Evolutionary conservation across 192 early-diverging fungal genomes (phyloP), one percentile per base, ranked within the genome.

Genomic region (Mortierella antarctica): DNA sequence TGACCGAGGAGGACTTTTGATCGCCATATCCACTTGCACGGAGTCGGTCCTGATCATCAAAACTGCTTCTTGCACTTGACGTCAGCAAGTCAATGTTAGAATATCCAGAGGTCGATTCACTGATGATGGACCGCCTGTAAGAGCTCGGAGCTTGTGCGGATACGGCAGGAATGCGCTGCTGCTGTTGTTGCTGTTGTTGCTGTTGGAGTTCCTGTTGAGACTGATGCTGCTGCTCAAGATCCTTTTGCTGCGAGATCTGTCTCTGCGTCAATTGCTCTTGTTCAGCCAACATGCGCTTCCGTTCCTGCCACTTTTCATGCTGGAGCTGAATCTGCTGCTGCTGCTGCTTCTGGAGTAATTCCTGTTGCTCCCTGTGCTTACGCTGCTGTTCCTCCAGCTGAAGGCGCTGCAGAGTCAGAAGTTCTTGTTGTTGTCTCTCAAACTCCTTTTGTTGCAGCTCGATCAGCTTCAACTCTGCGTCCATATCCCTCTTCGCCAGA

Each of bases 221-320:
- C 47, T 72, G 65, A 55, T 80, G 77, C 13, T 67, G 65, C 15
- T 58, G 57, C 21, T 67, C 52, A 10, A 80, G 65, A 41, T 80
- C 77, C 70, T 64, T 53, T 45, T 72, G 62, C 20, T 80, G 77
- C 13, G 45, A 18, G 2, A 56, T 14, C 54, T 80, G 77, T 4
- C 4, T 20, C 40, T 80, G 65, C 0, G 70, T 39, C 60, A 80
- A 18, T 23, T 53, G 60, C 40, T 72, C 70, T 20, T 80, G 69
- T 39, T 80, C 77, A 42, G 67, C 55, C 51, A 80, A 17, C 77
- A 80, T 63, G n/a, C 65, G 64, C 42, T 80, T 80, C 18, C 77
- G 57, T 53, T 80, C 77, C 41, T 80, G 77, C 69, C 70, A 80
- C 41, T 80, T 80, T 31, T 80, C 77, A 40, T 80, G 77, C 48